Evolutionary conservation across 768 basidiomycete species (phyloP).

Genomic region (Russula griseocarnosa): DNA sequence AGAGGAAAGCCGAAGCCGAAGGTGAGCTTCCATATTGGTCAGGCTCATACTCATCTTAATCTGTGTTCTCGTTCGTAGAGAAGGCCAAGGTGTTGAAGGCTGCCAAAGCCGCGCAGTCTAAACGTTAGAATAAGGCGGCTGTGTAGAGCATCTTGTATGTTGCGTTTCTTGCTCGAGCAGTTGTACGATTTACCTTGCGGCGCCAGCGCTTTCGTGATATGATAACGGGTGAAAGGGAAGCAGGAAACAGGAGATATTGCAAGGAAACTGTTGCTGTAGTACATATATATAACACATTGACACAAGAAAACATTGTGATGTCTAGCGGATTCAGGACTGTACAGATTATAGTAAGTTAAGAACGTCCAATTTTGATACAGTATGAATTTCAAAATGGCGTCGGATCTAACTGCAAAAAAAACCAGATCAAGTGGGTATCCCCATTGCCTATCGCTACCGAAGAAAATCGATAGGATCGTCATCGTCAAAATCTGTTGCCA

Average conservation of each 20-base stretch:
- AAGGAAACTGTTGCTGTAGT: constrained; percentile 2
- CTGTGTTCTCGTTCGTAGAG: constrained; percentile 5
- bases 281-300: background rate
- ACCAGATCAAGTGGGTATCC: background rate
- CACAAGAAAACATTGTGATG: background rate
- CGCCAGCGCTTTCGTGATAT: background rate
- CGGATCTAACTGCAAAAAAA: background rate
- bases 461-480: constrained; percentile 25
- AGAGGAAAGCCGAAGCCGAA: constrained; percentile 84
- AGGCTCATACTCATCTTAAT: background rate
- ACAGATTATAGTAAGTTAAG: background rate
- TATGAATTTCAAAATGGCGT: background rate
- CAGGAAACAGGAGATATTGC: background rate
- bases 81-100: constrained; percentile 15
- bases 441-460: background rate
- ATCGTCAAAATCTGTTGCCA: constrained; percentile 5
- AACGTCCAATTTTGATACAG: background rate
- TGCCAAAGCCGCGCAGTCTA: constrained; percentile 14
- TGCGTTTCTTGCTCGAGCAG: background rate
- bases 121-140: constrained; percentile 7
- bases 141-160: constrained; percentile 4
- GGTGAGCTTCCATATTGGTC: constrained; percentile 37
- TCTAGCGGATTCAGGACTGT: background rate
- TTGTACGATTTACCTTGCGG: constrained; percentile 8
- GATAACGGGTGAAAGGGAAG: background rate